Percentiles rank a stretch among this genome's conserved stretches.
Conservation (phyloP, 192 early-diverging fungal species). For the Chytriomyces confervae region DNA sequence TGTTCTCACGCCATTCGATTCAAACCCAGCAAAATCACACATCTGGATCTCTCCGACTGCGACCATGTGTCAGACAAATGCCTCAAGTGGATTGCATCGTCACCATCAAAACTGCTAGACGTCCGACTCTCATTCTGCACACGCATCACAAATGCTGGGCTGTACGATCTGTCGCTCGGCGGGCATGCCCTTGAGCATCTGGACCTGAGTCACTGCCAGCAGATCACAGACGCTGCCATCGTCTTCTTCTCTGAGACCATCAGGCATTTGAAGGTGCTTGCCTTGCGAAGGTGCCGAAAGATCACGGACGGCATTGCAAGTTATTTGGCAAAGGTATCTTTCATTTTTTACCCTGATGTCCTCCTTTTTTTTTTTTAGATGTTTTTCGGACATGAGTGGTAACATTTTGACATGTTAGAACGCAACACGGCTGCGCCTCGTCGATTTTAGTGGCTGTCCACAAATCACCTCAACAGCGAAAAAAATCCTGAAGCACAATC, state of each 20-base stretch:
- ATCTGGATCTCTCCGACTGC: slow-evolving; percentile 53
- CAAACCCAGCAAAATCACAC: slow-evolving; percentile 34
- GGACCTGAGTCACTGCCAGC: slow-evolving; percentile 48
- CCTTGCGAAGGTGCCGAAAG: slow-evolving; percentile 47
- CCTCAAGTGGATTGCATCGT: slow-evolving; percentile 57
- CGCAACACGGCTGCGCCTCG: slow-evolving; percentile 24
- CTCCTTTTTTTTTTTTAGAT: no score
- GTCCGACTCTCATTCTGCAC: slow-evolving; percentile 57
- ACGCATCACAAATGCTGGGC: slow-evolving; percentile 54
- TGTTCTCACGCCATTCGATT: slow-evolving; percentile 21
- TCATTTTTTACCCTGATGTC: no score
- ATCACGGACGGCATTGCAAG: slow-evolving; percentile 49
- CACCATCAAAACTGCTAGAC: slow-evolving; percentile 42
- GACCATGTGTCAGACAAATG: slow-evolving; percentile 58
- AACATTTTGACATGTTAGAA: not conserved
- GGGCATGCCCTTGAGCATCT: slow-evolving; percentile 45
- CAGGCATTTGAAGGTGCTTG: slow-evolving; percentile 37
- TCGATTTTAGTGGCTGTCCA: slow-evolving; percentile 49
- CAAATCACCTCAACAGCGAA: slow-evolving; percentile 33
- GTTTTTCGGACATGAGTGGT: no score
- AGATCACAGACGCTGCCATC: slow-evolving; percentile 54
- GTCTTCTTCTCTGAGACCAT: slow-evolving; percentile 48
- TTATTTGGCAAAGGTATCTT: slow-evolving; percentile 29
- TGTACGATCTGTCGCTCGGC: slow-evolving; percentile 56
- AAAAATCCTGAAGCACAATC: slow-evolving; percentile 14